Base-by-base conservation (phyloP, 2,329 filamentous ascomycete species). In the Claviceps pazoutovae region DNA sequence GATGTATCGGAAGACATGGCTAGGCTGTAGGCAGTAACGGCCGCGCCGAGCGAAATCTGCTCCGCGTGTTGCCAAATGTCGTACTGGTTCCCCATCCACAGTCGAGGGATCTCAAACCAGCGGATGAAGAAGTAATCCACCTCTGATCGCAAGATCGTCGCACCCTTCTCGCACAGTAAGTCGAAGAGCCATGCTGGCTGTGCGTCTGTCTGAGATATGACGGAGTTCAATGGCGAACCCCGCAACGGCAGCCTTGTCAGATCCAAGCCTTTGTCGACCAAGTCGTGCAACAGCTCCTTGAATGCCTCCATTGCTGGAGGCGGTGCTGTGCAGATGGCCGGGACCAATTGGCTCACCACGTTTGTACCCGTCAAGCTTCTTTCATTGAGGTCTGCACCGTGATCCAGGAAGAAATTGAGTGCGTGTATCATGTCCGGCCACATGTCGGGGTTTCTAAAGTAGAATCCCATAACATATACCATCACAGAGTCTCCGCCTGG, bases 331-430 rank as follows among this genome's bases (percentile, higher is more conserved):
- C 5, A 34, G 14, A 51, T 51, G 44, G 37, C 50, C 5, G 4
- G 1, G 14, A 21, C 26, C n/a, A 47, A 3, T 41, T 42, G 44
- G 7, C n/a, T 37, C 16, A 48, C 5, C 9, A 26, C 11, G 2
- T 37, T 48, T 30, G 13, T 3, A 5, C 50, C 45, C 5, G 4
- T 3, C 21, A 21, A 19, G 36, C 9, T 43, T 21, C 5, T 9
- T 46, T 8, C 34, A 17, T 51, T 51, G 38, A 48, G 16, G 21
- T 51, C 45, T n/a, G 44, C 49, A 14, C 50, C 50, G 8, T 9
- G n/a, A 4, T 36, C 26, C 42, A 51, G 14, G 21, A 51, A 51
- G n/a, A 34, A 47, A 5, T 36, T 5, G 26, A 51, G 36, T 17
- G 42, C 17, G 3, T 8, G 7, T 8, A 4, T 26, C n/a, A 48